These are phyloP conservation scores for Eucalyptus marginata DNA, from an alignment of 345 rosid genomes.

Conservation along the genomic window DNA sequence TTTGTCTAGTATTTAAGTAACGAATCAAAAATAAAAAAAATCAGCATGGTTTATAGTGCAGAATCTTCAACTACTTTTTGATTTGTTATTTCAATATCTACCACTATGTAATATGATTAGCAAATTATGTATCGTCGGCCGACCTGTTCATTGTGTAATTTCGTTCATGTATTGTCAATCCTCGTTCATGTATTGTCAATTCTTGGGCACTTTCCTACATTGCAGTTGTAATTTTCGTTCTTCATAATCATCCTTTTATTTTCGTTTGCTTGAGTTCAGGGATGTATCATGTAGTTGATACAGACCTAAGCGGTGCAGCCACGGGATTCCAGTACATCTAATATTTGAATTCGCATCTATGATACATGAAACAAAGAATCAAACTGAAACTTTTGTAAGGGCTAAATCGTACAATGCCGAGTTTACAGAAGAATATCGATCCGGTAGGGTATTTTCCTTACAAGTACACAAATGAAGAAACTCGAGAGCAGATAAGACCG, in stretches of 20 bases:
- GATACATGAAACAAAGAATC: background rate
- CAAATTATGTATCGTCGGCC: background rate
- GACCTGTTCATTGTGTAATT: background rate
- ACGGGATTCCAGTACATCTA: background rate
- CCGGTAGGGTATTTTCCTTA: background rate
- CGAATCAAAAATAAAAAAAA: background rate
- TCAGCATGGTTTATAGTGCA: background rate
- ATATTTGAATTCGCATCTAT: background rate
- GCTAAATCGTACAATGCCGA: background rate
- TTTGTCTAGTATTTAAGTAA: background rate
- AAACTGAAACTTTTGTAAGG: background rate
- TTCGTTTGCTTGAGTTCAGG: background rate
- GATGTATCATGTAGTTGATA: background rate
- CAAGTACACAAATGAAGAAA: background rate
- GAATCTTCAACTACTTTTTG: background rate
- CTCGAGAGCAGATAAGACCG: background rate
- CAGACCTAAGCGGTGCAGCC: background rate
- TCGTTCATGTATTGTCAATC: background rate
- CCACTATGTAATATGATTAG: background rate
- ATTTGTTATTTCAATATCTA: background rate
- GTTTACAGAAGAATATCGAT: background rate
- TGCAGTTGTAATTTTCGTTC: background rate
- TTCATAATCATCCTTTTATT: background rate
- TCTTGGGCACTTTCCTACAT: background rate
- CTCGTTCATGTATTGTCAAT: background rate